These are phyloP conservation scores for Apiospora saccharicola DNA, from an alignment of 2,329 filamentous ascomycete species.

Conservation along the genomic window DNA sequence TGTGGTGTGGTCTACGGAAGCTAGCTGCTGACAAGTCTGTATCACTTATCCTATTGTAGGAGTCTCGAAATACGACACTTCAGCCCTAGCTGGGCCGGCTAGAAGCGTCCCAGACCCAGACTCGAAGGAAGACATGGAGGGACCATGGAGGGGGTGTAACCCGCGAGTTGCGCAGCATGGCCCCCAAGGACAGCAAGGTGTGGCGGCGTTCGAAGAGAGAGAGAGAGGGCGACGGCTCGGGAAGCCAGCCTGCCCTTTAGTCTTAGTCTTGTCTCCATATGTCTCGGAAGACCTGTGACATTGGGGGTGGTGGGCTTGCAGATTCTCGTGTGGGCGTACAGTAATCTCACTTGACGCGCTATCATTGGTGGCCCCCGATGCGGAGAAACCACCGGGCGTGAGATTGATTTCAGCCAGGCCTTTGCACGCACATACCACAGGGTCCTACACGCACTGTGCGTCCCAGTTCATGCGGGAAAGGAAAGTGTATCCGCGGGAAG, in stretches of 20 bases:
- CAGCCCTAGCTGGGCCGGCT: not conserved
- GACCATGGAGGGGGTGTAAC: not conserved
- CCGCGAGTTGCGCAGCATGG: not conserved
- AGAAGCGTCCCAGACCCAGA: not conserved
- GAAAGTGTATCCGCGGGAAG: not conserved
- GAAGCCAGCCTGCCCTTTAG: not conserved
- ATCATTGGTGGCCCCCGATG: not conserved
- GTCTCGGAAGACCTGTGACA: not conserved
- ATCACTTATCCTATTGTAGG: not conserved
- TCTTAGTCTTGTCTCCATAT: not conserved
- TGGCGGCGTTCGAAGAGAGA: not conserved
- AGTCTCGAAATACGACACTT: not conserved
- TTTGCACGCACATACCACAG: not conserved
- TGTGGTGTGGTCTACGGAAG: not conserved
- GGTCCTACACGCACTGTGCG: not conserved
- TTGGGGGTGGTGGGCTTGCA: not conserved
- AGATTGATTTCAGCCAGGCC: not conserved
- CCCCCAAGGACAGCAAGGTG: not conserved
- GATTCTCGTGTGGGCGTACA: not conserved
- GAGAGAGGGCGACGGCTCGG: not conserved
- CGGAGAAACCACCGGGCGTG: not conserved
- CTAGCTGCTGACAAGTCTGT: not conserved
- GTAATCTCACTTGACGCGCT: not conserved
- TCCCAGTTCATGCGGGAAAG: not conserved
- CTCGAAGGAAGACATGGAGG: not conserved